Base-by-base conservation (phyloP, 176 grass and related monocot genomes). In the Avena insularis region DNA sequence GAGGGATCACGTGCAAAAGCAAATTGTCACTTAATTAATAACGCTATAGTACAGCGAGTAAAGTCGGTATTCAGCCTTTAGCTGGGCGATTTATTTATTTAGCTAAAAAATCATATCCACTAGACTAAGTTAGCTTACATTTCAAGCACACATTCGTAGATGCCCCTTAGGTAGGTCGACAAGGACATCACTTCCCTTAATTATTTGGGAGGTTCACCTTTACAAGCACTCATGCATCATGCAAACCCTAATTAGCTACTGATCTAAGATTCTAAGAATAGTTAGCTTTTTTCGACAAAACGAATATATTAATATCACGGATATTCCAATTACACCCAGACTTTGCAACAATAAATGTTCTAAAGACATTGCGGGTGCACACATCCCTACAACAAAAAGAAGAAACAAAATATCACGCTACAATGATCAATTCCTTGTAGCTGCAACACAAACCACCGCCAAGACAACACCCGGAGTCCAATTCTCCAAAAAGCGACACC, bases 141-240 rank as follows among this genome's bases (percentile, higher is more conserved):
- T 90, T 95, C 71, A 98, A 98, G 95, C 95, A 91, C 85, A 86
- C 84, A 86, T 88, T 88, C 68, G 13, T 48, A 93, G 87, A 97
- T 93, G 82, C 87, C 71, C 60, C 77, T 55, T 85, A 88, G 57
- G 35, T 82, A 43, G 79, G 53, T 51, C 4, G 12, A 81, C 40
- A 33, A 43, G 83, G 53, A 80, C 3, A 31, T 77, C 29, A 46
- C 84, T 83, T 78, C 59, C 69, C 1, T 31, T 77, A 47, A 33
- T 84, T 84, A 61, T 17, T 87, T 84, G 71, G 82, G 71, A 81
- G 79, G 80, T 76, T 88, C 91, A 5, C 79, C 86, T 92, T 93
- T 92, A 85, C 84, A 79, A 89, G 79, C 54, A 77, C 48, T 15
- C 66, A 21, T 47, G 12, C 58, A 76, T 77, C 49, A 83, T 79